Base-by-base conservation (phyloP, 2,329 filamentous ascomycete genomes). In the Alternaria rosae region DNA sequence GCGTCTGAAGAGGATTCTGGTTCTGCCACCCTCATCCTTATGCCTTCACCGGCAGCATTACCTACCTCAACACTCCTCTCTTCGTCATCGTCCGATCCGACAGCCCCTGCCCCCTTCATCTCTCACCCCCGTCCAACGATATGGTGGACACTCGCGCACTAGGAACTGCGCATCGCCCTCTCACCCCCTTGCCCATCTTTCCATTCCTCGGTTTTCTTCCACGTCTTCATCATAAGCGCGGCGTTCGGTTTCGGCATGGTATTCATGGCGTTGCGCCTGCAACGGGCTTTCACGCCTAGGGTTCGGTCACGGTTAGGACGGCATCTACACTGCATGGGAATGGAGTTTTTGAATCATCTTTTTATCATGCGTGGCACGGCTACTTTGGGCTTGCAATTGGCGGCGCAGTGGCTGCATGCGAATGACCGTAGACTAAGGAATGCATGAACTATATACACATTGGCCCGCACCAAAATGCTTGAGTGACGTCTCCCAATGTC, bases 271-370 rank as follows among this genome's bases (percentile, higher is more conserved):
- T 54, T 55, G 44, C 41, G 32, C 23, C 17, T 56, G 20, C 20
- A 26, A 51, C 35, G 52, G 35, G 51, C 51, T 28, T 53, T 41
- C 12, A 45, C 25, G 55, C 55, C 51, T 12, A 54, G 13, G 42
- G 20, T 54, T 56, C 47, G 35, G 53, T 53, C 54, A 44, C 45
- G 51, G 47, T 57, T 54, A 60, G 30, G 50, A 17, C 28, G 53
- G 58, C 54, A 61, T 64, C 45, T 65, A 62, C 66, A 69, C 69
- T 62, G 67, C 69, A 71, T 70, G 60, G 65, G 63, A 59, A 38
- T 35, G 66, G 68, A 53, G 65, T 69, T 65, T 20, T 51, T 25
- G 30, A 11, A 28, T 47, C 58, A 60, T 41, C 15, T 56, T 55
- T 50, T 17, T 7, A 26, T 60, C 30, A 41, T 45, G 51, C 38